Evolutionary conservation across 768 basidiomycete species (phyloP), one percentile per base, ranked within the genome.

Genomic region (Cystofilobasidium capitatum): DNA sequence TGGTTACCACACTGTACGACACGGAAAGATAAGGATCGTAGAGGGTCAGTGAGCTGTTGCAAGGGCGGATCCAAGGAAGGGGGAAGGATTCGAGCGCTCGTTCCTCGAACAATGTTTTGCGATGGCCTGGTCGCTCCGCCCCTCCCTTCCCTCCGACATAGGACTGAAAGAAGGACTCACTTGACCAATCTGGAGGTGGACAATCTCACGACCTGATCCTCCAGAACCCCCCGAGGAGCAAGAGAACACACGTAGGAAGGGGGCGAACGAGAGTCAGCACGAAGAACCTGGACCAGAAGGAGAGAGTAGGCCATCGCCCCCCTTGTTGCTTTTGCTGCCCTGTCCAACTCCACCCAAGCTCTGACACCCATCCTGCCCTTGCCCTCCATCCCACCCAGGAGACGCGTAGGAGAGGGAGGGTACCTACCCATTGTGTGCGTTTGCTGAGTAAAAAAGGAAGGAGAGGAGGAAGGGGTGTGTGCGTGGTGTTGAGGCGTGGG

Each of bases 161-260:
- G 36, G 33, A n/a, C n/a, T n/a, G n/a, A 36, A 40, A 29, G 51
- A 64, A 40, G 59, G 61, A 77, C 81, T 73, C 75, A 91, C 91
- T 85, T 96, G 94, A 81, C 94, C 94, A 71, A 94, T 97, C 80
- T 98, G 94, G 76, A 98, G 86, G 81, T 98, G 94, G 78, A 98
- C 93, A 81, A 98, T 97, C 86, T 98, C 93, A 83, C 93, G 67
- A 74, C 77, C 75, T 75, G 74, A 10, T n/a, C n/a, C 29, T 24
- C 44, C 17, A 20, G 22, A 57, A 37, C 29, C n/a, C 37, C 16
- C 14, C 1, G n/a, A 17, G 14, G 31, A 39, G 29, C 0, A 37
- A 6, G 24, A 22, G 4, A 35, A 29, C 16, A 26, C 17, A 29
- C 33, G 58, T n/a, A 2, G 22, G 17, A 51, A 35, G 26, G 51